Base-by-base conservation (phyloP, 495 filamentous ascomycete species). In the Evansstolkia leycettana region DNA sequence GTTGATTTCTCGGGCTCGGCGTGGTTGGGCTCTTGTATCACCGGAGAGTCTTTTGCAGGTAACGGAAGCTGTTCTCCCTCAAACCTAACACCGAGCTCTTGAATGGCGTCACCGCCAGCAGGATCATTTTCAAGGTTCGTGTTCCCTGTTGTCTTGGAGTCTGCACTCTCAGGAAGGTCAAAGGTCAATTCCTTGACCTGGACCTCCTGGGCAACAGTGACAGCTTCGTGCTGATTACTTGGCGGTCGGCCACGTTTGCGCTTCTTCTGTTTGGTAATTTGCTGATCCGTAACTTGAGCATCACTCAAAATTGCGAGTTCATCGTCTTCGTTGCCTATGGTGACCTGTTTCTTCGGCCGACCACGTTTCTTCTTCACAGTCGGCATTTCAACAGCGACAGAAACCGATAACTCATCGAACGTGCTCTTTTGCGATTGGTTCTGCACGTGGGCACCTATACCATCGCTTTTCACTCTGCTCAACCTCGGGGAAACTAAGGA, bases 361-460 rank as follows among this genome's bases (percentile, higher is more conserved):
- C 50, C 52, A 12, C 50, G 43, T 31, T 52, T 58, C 41, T 58
- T 62, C 38, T 55, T 51, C 12, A 47, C 35, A 4, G 36, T 16
- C 5, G 55, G 41, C 2, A 46, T 33, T n/a, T 60, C 41, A 12
- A 48, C 24, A 0, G 45, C 26, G 2, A 46, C 37, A 1, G 54
- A 48, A 7, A 47, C 17, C 19, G 59, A 37, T 16, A 60, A 49
- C 33, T 57, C 58, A 33, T 62, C 58, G n/a, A 38, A 28, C 5
- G 50, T 36, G 31, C 44, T 55, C 7, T 14, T 27, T 6, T 42
- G 43, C 4, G 47, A 51, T 17, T 47, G 39, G n/a, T 38, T 47
- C 17, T 46, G 35, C 2, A 34, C 43, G 3, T 48, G 38, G 7
- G 32, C 42, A 2, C 39, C 27, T 4, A 28, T 19, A 31, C 37